Conservation (phyloP, 345 rosid genomes). For the Populus alba region DNA sequence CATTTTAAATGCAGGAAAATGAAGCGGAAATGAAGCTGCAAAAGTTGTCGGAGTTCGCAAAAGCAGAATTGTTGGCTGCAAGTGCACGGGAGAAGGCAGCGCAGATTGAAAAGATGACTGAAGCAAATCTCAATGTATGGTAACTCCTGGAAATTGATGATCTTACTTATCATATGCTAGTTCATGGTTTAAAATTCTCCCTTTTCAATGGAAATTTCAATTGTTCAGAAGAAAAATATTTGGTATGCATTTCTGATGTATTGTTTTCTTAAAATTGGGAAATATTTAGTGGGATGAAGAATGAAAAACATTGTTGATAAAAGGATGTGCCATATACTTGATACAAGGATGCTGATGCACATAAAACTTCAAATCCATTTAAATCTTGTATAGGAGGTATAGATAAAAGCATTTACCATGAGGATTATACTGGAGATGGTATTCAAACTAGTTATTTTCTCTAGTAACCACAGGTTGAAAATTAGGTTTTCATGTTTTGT, state of each 20-base stretch:
- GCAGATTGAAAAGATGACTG: constrained; percentile 79
- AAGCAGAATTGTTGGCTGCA: constrained; percentile 74
- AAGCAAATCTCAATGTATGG: constrained; percentile 88
- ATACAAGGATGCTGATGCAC: neutral
- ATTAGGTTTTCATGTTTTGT: neutral
- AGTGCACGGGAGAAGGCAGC: constrained; percentile 78
- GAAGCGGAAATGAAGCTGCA: constrained; percentile 61
- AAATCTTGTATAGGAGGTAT: neutral
- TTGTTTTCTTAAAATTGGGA: neutral
- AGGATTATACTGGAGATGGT: neutral
- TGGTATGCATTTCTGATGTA: neutral
- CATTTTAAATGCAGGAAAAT: constrained; percentile 50
- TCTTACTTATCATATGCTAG: neutral
- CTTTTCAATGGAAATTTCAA: neutral
- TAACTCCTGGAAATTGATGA: neutral
- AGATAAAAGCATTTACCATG: neutral
- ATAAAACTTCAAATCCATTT: neutral
- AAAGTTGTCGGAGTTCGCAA: constrained; percentile 64
- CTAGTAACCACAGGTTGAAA: neutral
- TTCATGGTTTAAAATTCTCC: neutral
- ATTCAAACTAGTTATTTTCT: neutral
- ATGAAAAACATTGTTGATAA: neutral
- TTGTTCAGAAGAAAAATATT: neutral
- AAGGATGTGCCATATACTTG: neutral
- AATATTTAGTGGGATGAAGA: neutral